Base-by-base conservation (phyloP, 495 filamentous ascomycete genomes). In the Penicillium samsonianum region DNA sequence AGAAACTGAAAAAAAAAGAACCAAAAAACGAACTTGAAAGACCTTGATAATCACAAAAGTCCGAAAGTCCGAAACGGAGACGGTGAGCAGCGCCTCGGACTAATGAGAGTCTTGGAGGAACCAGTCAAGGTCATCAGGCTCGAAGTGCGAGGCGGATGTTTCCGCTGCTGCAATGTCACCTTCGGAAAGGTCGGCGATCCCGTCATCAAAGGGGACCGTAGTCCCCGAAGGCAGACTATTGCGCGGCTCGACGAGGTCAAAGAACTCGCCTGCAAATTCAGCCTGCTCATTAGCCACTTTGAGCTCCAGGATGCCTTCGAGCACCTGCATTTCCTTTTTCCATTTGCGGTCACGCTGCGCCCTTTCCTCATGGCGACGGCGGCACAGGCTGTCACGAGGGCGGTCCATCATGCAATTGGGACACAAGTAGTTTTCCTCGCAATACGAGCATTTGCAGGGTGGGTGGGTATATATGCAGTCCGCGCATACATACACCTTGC, bases 401-500 rank as follows among this genome's bases (percentile, higher is more conserved):
- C 71, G 65, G 37, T 75, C 61, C 61, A 76, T 75, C 43, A 71
- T 67, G 64, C 82, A 84, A 60, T 79, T 77, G 0, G 81, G 81
- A 56, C 82, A 84, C 50, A 78, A 65, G 62, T 78, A 84, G 64
- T 80, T 77, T 14, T 71, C 69, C 41, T 76, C 75, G 67, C 82
- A 84, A 63, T 76, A 79, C 17, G 78, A 73, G 71, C 82, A 84
- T 46, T 75, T 70, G 69, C 82, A 84, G 10, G 74, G 74, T 19
- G 80, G 77, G 25, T 80, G 69, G 28, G 63, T 64, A 23, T 62
- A 54, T 6, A 75, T 64, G 63, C 82, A 84, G 54, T 83, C 81
- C 57, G 80, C 73, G 55, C 82, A 85, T n/a, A 84, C 81, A 54
- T 78, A 72, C 4, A 85, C 80, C 5, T 71, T 71, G 60, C 82